A percentile compares a stretch with the other conserved stretches of the same genome.
Evolutionary conservation across 108 stramenopile species (phyloP).

Genomic region (Fragilaria crotonensis): DNA sequence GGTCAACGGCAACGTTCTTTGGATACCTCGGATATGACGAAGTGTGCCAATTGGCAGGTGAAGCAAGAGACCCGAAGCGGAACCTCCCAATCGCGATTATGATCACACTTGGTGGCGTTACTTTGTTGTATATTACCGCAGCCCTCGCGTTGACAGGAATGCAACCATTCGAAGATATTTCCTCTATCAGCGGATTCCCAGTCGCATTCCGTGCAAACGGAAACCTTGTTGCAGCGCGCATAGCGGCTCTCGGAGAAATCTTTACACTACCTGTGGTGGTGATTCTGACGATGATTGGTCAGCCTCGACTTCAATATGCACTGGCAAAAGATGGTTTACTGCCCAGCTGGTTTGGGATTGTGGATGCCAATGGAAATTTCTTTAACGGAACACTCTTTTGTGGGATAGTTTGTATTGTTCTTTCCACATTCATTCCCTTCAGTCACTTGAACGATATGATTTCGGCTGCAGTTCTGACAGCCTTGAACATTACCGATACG

Average conservation of each 20-base stretch:
- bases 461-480: conserved; percentile 33
- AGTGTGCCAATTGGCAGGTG: conserved; percentile 58
- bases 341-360: conserved; percentile 29
- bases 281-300: conserved; percentile 42
- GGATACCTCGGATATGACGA: no score
- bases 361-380: conserved; percentile 40
- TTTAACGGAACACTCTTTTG: conserved; percentile 31
- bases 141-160: conserved; percentile 54
- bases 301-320: conserved; percentile 43
- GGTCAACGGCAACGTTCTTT: conserved; percentile 60
- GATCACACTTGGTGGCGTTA: conserved; percentile 41
- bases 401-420: conserved; percentile 25
- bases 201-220: conserved; percentile 17
- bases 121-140: conserved; percentile 42
- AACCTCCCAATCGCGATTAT: conserved; percentile 64
- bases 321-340: conserved; percentile 48
- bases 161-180: conserved; percentile 41
- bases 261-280: conserved; percentile 55
- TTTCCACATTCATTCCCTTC: conserved; percentile 43
- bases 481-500: conserved; percentile 19
- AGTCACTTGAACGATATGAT: conserved; percentile 35
- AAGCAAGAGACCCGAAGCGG: conserved; percentile 48
- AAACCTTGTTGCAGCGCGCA: neutral
- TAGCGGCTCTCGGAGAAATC: conserved; percentile 32
- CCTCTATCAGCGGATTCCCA: conserved; percentile 38